Base-by-base conservation (phyloP, 2,329 filamentous ascomycete species). In the Dactylella cylindrospora region DNA sequence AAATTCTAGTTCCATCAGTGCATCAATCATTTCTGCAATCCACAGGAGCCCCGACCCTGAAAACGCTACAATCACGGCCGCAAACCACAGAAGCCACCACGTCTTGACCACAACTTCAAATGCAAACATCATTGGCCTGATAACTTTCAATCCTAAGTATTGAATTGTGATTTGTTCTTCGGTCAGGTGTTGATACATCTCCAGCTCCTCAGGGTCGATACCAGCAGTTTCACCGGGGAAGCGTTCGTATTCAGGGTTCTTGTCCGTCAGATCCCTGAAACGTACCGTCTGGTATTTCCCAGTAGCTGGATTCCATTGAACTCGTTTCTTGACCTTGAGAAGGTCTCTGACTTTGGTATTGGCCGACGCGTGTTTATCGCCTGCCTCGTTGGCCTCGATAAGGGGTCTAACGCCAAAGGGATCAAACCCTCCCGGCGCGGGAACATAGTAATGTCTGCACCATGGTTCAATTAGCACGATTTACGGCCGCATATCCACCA, bases 211-310 rank as follows among this genome's bases (percentile, higher is more conserved):
- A 3, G 40, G 47, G 33, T 53, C 47, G 10, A 61, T 47, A 8
- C 47, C 55, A 4, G 47, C 55, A 3, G 41, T 61, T 29, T 53
- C 55, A 15, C 55, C 55, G 2, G 47, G 55, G 13, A 28, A 61
- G 3, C 55, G 22, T 8, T 53, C 55, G 10, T 15, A 29, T 17
- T 33, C 47, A 1, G 36, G 7, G 9, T 38, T 35, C 9, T 52
- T 36, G 13, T 61, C 55, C 12, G 41, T 26, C 5, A 53, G 35
- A 31, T 41, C 38, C 3, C 47, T 53, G 43, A 28, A 53, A 6
- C 33, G 43, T 4, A 44, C 36, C 1, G 55, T 53, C 39, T 53
- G 40, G 36, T 49, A 38, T 8, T 19, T 22, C 1, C 47, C 55
- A 1, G 55, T 47, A 1, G 31, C 26, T 5, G 41, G 41, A 15